phyloP scores from a whole-genome alignment of 148 eudicot species.

The Rhododendron ovatum region DNA sequence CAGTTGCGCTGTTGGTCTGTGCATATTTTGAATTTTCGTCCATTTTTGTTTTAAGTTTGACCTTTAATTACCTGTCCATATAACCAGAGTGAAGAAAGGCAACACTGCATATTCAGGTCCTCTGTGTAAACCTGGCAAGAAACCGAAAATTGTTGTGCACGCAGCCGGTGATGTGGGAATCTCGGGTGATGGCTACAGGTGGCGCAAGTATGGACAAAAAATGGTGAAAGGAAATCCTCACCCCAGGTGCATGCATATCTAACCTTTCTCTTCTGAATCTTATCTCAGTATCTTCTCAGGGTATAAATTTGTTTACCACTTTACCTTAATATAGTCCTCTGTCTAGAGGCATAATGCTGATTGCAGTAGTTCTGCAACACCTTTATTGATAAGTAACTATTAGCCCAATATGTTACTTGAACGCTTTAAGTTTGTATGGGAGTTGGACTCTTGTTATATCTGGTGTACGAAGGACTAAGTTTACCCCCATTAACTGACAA shows the following conservation, averaged over 20 bases:
- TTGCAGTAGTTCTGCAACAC: neutral
- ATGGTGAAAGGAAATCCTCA: conserved; percentile 82
- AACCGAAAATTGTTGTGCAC: conserved; percentile 72
- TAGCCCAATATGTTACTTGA: neutral
- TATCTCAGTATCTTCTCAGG: neutral
- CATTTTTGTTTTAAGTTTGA: neutral
- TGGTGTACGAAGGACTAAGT: neutral
- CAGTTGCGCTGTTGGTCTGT: neutral
- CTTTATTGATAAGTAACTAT: neutral
- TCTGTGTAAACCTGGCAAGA: conserved; percentile 47
- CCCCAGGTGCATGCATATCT: conserved; percentile 53
- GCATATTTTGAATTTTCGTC: neutral
- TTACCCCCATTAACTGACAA: neutral
- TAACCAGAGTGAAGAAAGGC: conserved; percentile 55
- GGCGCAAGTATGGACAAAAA: conserved; percentile 97
- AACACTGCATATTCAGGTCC: conserved; percentile 30
- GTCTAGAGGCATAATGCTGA: neutral
- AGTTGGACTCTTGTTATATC: neutral
- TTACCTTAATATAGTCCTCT: neutral
- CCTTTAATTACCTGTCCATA: conserved; percentile 9
- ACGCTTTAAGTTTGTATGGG: neutral
- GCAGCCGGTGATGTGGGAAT: conserved; percentile 58
- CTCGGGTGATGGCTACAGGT: conserved; percentile 77
- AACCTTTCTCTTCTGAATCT: neutral
- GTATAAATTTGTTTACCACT: neutral